These are phyloP conservation scores for Trichoderma erinaceum DNA, from an alignment of 495 filamentous ascomycete genomes.

Conservation along the genomic window DNA sequence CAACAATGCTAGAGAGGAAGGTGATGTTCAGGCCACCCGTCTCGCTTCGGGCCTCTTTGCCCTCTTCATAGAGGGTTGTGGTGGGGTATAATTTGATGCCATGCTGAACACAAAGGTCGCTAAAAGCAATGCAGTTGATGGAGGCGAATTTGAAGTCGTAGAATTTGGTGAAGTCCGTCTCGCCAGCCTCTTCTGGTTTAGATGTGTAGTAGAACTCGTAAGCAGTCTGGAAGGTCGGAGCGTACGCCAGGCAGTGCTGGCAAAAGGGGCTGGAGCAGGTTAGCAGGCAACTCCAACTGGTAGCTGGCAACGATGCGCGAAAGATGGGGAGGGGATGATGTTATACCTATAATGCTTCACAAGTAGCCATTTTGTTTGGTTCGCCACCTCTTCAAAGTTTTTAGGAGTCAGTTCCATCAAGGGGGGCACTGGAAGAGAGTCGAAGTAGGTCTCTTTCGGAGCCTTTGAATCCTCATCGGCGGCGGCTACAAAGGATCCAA, in stretches of 20 bases:
- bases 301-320: not conserved
- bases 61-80: conserved; percentile 78
- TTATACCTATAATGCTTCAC: conserved; percentile 46
- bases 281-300: conserved; percentile 1
- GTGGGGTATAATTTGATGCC: conserved; percentile 63
- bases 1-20: conserved; percentile 60
- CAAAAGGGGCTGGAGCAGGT: conserved; percentile 50
- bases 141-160: conserved; percentile 87
- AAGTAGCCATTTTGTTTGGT: conserved; percentile 38
- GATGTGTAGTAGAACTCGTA: conserved; percentile 97
- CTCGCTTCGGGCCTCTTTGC: conserved; percentile 55
- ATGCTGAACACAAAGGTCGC: conserved; percentile 63
- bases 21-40: conserved; percentile 56
- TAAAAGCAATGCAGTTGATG: conserved; percentile 77
- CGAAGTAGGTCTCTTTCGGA: conserved; percentile 56
- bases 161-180: conserved; percentile 51
- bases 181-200: conserved; percentile 46
- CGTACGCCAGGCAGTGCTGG: conserved; percentile 70
- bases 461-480: conserved; percentile 30
- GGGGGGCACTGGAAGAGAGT: conserved; percentile 71
- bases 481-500: conserved; percentile 23
- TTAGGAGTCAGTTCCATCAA: conserved; percentile 48
- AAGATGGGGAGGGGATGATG: not conserved
- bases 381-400: conserved; percentile 36
- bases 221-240: conserved; percentile 83